A percentile compares a stretch with the other conserved stretches of the same genome.
Evolutionary conservation across 805 yeast genomes (phyloP).

Genomic region (Brettanomyces sp.): DNA sequence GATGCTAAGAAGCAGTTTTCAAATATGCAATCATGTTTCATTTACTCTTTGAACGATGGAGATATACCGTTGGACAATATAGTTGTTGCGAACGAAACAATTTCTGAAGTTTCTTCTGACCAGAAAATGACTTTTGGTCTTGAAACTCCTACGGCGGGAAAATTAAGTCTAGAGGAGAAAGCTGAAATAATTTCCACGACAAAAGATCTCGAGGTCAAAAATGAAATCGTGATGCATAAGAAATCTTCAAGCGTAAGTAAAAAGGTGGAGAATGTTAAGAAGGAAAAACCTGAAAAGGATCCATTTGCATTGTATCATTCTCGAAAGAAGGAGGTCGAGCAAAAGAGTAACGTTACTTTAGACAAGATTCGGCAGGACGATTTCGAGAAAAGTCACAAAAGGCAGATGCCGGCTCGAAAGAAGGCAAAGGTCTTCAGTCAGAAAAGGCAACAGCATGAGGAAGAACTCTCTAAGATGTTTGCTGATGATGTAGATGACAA

Average conservation of each 20-base stretch:
- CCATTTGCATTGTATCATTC: conserved; percentile 6
- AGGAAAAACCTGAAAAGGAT: background rate
- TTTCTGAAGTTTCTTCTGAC: conserved; percentile 7
- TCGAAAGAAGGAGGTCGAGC: background rate
- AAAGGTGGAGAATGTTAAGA: background rate
- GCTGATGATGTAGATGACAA: conserved; percentile 17
- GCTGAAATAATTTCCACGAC: background rate
- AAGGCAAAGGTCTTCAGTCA: conserved; percentile 11
- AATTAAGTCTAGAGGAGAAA: background rate
- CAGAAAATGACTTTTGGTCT: conserved; percentile 15
- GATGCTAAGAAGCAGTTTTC: conserved; percentile 10
- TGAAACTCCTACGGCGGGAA: conserved; percentile 8
- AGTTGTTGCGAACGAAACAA: conserved; percentile 9
- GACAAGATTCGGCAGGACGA: conserved; percentile 1
- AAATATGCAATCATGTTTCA: conserved; percentile 9
- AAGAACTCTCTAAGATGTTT: conserved; percentile 14
- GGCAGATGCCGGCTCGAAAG: conserved; percentile 8
- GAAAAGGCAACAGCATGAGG: conserved; percentile 7
- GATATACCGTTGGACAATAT: conserved; percentile 12
- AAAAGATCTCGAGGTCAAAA: background rate
- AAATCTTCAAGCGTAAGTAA: background rate
- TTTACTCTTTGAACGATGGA: conserved; percentile 16
- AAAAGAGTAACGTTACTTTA: conserved; percentile 4
- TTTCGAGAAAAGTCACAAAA: background rate
- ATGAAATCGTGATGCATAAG: background rate